Evolutionary conservation across 805 yeast species (phyloP), one percentile per base, ranked within the genome.

Genomic region (Ogataea philodendri): DNA sequence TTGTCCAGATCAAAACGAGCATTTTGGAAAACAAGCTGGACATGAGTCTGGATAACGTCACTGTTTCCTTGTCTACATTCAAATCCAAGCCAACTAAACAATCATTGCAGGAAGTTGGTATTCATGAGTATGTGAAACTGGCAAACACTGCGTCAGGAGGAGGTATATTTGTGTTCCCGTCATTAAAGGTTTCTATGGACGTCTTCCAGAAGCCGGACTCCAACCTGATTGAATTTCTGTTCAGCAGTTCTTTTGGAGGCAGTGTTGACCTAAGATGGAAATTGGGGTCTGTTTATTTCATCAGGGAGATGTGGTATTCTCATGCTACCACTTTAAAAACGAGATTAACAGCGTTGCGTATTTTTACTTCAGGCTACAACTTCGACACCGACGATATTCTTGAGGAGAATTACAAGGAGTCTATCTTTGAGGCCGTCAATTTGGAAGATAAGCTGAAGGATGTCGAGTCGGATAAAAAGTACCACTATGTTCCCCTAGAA

Each of bases 221-320:
- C 11, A 71, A 74, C 27, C 43, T 67, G 4, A 73, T 93, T 26
- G 81, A 83, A 48, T 87, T 81, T 52, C 65, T 70, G 2, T 93
- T 75, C 57, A 70, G 69, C 29, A 78, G 93, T 32, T 67, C 78
- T 2, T 87, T 93, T 64, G 95, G 86, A 7, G 97, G 96, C 17
- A 78, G 86, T 10, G 93, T 93, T 24, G 95, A 87, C 41, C 79
- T 93, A 1, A 74, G 86, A 31, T 93, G 98, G 98, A 93, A 93
- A 55, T 63, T 93, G 18, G 97, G 97, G 0, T 81, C 95, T 0
- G 80, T 93, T 13, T 85, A 84, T 51, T 87, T 87, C 45, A 86
- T 93, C 21, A 69, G 95, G 22, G 96, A 87, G 51, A 88, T 93
- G 95, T 84, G 89, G 81, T 74, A 87, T 9, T 75, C 88, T 3